These are phyloP conservation scores for Debaryomyces fabryi DNA, from an alignment of 1,139 yeast genomes.

Conservation along the genomic window DNA sequence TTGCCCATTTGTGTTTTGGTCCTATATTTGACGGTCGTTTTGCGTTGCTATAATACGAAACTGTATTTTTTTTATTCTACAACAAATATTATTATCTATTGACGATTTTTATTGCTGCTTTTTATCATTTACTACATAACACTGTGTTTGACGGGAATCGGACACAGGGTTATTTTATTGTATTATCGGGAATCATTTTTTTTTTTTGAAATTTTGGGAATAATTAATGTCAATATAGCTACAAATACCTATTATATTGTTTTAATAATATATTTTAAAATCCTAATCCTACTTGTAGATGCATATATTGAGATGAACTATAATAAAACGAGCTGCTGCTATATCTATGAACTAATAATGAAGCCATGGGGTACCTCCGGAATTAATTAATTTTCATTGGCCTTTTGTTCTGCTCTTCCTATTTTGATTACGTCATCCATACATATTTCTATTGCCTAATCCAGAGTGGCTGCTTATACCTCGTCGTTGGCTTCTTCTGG, in stretches of 20 bases:
- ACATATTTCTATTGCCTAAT: neutral
- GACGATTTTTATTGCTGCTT: conserved; percentile 8
- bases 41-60: conserved; percentile 6
- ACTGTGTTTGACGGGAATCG: conserved; percentile 15
- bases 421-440: neutral
- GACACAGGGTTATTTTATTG: conserved; percentile 7
- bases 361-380: neutral
- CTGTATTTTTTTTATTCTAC: conserved; percentile 1
- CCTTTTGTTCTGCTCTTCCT: neutral
- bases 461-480: conserved; percentile 1
- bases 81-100: conserved; percentile 14
- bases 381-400: neutral
- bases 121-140: conserved; percentile 8
- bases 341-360: neutral
- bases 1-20: conserved; percentile 3
- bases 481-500: neutral
- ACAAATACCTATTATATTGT: conserved; percentile 11
- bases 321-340: neutral
- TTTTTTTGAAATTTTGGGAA: conserved; percentile 9
- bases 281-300: neutral
- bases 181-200: conserved; percentile 10
- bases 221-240: conserved; percentile 11
- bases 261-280: conserved; percentile 10
- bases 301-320: neutral
- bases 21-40: neutral